Evolutionary conservation across 1,284 basidiomycete species (phyloP).

Genomic region (Leccinum solheimii): DNA sequence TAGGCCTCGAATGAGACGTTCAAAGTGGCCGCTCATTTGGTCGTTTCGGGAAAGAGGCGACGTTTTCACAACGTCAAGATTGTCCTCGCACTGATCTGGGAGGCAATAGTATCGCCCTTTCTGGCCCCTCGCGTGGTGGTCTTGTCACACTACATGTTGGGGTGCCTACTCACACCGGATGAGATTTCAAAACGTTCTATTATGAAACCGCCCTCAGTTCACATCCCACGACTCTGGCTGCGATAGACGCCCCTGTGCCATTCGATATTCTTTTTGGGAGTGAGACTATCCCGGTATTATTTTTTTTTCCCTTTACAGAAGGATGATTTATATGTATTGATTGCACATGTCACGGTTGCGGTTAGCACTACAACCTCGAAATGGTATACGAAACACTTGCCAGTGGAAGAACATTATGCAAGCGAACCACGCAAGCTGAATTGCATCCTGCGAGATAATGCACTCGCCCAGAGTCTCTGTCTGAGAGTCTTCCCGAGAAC

Average conservation of each 20-base stretch:
- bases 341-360: slow-evolving; percentile 39
- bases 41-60: slow-evolving; percentile 66
- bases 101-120: slow-evolving; percentile 51
- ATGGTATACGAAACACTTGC: slow-evolving; percentile 59
- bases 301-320: background rate
- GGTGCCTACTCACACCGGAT: slow-evolving; percentile 53
- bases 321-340: slow-evolving; percentile 3
- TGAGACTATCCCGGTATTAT: slow-evolving; percentile 63
- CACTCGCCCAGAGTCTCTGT: slow-evolving; percentile 29
- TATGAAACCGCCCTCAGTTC: slow-evolving; percentile 68
- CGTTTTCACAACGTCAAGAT: slow-evolving; percentile 57
- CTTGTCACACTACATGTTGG: slow-evolving; percentile 61
- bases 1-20: slow-evolving; percentile 77
- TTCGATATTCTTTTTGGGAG: slow-evolving; percentile 62
- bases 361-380: slow-evolving; percentile 51
- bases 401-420: slow-evolving; percentile 43
- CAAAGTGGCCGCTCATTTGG: slow-evolving; percentile 73
- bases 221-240: slow-evolving; percentile 50
- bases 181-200: slow-evolving; percentile 72
- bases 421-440: slow-evolving; percentile 36
- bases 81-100: slow-evolving; percentile 66
- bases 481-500: slow-evolving; percentile 42
- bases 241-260: slow-evolving; percentile 49
- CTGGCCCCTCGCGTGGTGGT: slow-evolving; percentile 66
- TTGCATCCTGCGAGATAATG: slow-evolving; percentile 47